These are phyloP conservation scores for Phaffia australis DNA, from an alignment of 768 basidiomycete species.

Conservation along the genomic window DNA sequence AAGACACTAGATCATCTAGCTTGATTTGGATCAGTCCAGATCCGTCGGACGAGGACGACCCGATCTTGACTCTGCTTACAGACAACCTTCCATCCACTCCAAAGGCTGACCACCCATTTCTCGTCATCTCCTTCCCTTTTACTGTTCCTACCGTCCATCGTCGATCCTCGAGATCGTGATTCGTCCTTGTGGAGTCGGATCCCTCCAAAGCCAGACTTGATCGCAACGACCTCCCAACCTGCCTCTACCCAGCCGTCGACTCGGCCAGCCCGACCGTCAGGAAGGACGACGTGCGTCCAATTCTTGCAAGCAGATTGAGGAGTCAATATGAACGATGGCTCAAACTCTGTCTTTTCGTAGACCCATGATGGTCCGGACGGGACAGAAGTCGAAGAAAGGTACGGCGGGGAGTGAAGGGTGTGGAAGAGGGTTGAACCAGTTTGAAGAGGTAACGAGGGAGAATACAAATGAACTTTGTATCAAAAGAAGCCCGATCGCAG, in stretches of 20 bases:
- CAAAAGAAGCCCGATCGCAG: background rate
- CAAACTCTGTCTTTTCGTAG: background rate
- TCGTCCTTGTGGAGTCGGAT: background rate
- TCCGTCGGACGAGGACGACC: too few species aligned
- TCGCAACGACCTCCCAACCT: background rate
- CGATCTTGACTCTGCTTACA: too few species aligned
- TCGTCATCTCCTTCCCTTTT: too few species aligned
- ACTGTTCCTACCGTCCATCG: too few species aligned
- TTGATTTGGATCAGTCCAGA: too few species aligned
- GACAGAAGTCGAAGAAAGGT: conserved; percentile 26
- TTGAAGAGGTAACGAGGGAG: conserved; percentile 76
- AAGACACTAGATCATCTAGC: too few species aligned
- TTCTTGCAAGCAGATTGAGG: background rate
- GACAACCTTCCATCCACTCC: too few species aligned
- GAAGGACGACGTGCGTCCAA: background rate
- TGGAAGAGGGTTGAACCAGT: conserved; percentile 83
- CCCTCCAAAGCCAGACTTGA: background rate
- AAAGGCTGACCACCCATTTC: too few species aligned
- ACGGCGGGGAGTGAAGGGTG: conserved; percentile 55
- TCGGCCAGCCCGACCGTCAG: background rate
- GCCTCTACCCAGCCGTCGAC: background rate
- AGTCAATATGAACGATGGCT: background rate
- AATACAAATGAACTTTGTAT: conserved; percentile 55
- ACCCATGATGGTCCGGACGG: background rate
- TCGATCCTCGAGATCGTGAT: too few species aligned